Conservation (phyloP, 2,329 filamentous ascomycete species). For the Xylariaceae sp. region DNA sequence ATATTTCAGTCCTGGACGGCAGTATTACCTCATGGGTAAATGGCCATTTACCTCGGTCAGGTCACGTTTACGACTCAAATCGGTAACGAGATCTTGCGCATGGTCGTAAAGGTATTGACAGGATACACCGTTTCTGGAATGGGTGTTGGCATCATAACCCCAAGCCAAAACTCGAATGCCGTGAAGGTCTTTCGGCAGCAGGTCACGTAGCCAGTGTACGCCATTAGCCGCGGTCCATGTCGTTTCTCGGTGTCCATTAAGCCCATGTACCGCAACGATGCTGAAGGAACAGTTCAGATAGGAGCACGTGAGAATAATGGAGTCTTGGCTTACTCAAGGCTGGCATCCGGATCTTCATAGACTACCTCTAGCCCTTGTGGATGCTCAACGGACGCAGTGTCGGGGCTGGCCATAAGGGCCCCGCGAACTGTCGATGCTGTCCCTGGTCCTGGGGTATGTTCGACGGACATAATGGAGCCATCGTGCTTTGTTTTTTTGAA, state of each 20-base stretch:
- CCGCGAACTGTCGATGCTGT: no score
- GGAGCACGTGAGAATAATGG: not conserved
- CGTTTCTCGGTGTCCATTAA: constrained; percentile 8
- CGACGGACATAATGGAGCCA: no score
- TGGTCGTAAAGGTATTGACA: constrained; percentile 1
- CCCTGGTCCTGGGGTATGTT: no score
- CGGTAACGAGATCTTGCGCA: not conserved
- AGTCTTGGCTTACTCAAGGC: not conserved
- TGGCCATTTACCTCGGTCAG: no score
- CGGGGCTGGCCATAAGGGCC: no score
- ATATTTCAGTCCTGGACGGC: no score
- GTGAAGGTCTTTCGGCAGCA: not conserved
- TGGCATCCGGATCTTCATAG: not conserved
- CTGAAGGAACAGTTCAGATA: not conserved
- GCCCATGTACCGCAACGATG: constrained; percentile 10
- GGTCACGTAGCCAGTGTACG: constrained; percentile 4
- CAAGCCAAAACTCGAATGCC: not conserved
- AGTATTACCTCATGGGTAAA: no score
- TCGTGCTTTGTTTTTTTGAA: no score
- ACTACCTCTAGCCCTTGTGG: not conserved
- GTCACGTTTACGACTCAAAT: not conserved
- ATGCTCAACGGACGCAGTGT: constrained; percentile 5
- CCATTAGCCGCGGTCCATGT: constrained; percentile 8
- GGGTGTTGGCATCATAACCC: constrained; percentile 1
- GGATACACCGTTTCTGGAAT: constrained; percentile 1